Evolutionary conservation across 139 green algal species (phyloP), one percentile per base, ranked within the genome.

Genomic region (Auxenochlorella protothecoides): DNA sequence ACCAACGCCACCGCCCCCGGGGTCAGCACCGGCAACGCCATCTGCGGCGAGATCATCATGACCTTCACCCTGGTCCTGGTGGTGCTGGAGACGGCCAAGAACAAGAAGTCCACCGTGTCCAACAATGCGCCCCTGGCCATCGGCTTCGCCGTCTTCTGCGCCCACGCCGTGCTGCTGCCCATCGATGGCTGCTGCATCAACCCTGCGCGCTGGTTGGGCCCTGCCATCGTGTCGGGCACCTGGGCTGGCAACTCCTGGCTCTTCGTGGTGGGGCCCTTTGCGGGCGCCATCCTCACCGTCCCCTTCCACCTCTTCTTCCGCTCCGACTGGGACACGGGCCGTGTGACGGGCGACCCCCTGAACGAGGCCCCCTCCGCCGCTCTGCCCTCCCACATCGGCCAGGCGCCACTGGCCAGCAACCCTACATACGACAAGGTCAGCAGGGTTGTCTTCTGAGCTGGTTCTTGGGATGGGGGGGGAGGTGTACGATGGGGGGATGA

Each of bases 171-270:
- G 44, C 63, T 78, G 56, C 60, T 78, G 51, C 72, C 76, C 6
- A 77, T 81, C 16, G 76, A 81, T 72, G 76, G 74, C 15, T 69
- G 74, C 63, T 78, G 70, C 63, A 83, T 86, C 72, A 86, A 85
- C 75, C 81, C 81, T n/a, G 81, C 81, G 8, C 76, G 81, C 11
- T 72, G 53, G 51, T 61, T 86, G 57, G 81, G 81, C 53, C 81
- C 81, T 51, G 81, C 81, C 16, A 80, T 86, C 10, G 79, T 83
- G 5, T 76, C 68, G 27, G 75, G 79, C 72, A 76, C 73, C 68
- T 82, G 73, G 73, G 61, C 66, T 15, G 27, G 66, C 16, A 59
- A 8, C 66, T 77, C 71, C 59, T 77, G 72, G 72, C 16, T 77
- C 11, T 77, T 77, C 66, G 62, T 81, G 66, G 73, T 79, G 44